Base-by-base conservation (phyloP, 768 basidiomycete species). In the Amanita subjunquillea region DNA sequence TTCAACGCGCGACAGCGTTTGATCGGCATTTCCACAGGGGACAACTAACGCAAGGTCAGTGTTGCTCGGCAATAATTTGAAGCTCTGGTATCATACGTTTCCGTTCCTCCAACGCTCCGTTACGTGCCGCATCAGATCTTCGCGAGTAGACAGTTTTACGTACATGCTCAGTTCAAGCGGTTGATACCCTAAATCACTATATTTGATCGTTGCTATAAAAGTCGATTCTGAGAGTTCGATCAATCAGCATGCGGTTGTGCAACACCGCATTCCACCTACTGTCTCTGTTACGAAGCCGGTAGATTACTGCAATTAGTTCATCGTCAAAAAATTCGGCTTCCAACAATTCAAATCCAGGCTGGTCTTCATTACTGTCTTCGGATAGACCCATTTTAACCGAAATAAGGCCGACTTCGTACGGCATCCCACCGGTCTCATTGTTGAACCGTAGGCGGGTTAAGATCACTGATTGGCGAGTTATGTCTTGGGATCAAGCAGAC, bases 241-340 rank as follows among this genome's bases (percentile, higher is more conserved):
- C 65, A 67, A 63, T 60, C 55, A 60, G 59, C 41, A 38, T 32
- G 60, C 54, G 41, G 38, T 47, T 53, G 53, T 54, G 56, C 53
- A 54, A 60, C 54, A 51, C 50, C 59, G 55, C 60, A 56, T 62
- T 54, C 57, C 56, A 68, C 79, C 69, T 63, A 84, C 84, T 75
- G 61, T 72, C 62, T 52, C 62, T 65, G 54, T 66, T 68, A 53
- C 69, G 69, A 62, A 66, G 64, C 64, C 76, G 78, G 68, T 78
- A 84, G 55, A 87, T 75, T 56, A 87, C 70, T 58, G 87, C 73
- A 55, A 88, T 63, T 60, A 65, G 70, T 63, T 82, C 77, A 58
- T 87, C 83, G 70, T 91, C 88, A 65, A 91, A 88, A 68, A 90
- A 90, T 51, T 87, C 83, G 40, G 70, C 75, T 59, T 83, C 83